phyloP scores from a whole-genome alignment of 805 yeast species.

The Sugiyamaella lignohabitans region DNA sequence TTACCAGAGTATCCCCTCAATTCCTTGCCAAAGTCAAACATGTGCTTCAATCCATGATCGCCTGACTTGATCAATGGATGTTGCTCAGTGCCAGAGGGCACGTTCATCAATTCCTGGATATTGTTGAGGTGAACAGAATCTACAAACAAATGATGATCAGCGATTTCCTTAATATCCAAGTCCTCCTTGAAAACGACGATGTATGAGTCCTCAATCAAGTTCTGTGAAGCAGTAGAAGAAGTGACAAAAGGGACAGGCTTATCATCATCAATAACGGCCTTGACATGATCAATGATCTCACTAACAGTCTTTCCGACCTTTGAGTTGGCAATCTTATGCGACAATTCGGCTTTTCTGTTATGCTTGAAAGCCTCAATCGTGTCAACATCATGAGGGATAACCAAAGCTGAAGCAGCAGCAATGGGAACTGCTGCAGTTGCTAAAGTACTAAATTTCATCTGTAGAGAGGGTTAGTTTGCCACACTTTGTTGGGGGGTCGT shows the following conservation, averaged over 20 bases:
- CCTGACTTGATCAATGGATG: conserved; percentile 24
- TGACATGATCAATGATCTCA: conserved; percentile 5
- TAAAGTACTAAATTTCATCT: conserved; percentile 21
- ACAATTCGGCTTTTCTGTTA: conserved; percentile 1
- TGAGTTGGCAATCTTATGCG: background rate
- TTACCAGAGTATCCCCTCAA: conserved; percentile 80
- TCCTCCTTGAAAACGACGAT: conserved; percentile 77
- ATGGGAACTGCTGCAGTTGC: conserved; percentile 23
- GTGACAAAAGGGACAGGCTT: conserved; percentile 43
- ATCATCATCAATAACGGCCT: conserved; percentile 15
- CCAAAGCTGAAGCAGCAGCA: conserved; percentile 45
- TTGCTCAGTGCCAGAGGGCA: conserved; percentile 35
- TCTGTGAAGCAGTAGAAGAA: conserved; percentile 33
- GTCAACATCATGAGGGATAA: conserved; percentile 51
- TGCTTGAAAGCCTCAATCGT: conserved; percentile 34
- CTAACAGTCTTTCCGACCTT: conserved; percentile 15
- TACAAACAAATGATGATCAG: conserved; percentile 65
- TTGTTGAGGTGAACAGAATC: conserved; percentile 33
- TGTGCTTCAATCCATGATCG: conserved; percentile 25
- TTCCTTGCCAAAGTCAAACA: conserved; percentile 45
- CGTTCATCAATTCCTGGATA: conserved; percentile 17
- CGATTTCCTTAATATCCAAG: conserved; percentile 45
- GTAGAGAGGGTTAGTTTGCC: background rate
- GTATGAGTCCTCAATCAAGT: conserved; percentile 40
- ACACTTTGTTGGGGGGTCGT: conserved; percentile 1